These are phyloP conservation scores for Talaromyces sp. DNA, from an alignment of 2,329 filamentous ascomycete species.

Conservation along the genomic window DNA sequence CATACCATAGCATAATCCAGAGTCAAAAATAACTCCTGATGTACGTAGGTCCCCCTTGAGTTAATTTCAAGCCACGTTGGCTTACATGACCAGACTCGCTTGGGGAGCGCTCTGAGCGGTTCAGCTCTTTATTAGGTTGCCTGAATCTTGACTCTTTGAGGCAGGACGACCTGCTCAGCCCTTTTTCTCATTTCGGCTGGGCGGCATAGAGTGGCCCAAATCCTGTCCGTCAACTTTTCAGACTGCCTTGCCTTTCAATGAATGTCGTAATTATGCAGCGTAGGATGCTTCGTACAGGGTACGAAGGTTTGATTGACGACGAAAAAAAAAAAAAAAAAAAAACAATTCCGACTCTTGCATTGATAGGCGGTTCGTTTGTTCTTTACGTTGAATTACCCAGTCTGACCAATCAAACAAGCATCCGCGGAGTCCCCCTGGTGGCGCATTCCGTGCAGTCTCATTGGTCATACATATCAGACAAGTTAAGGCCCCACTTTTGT, in stretches of 20 bases:
- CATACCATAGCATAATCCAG: neutral
- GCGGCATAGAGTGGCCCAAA: neutral
- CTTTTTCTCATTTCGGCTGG: neutral
- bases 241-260: neutral
- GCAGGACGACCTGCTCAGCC: neutral
- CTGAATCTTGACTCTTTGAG: neutral
- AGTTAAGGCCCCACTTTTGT: neutral
- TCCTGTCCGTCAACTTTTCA: neutral
- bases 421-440: neutral
- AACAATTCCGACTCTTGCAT: neutral
- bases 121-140: neutral
- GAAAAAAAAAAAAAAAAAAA: too few species aligned
- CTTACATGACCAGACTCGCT: slow-evolving; percentile 9
- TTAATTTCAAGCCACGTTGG: neutral
- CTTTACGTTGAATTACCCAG: neutral
- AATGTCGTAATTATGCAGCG: too few species aligned
- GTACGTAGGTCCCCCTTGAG: neutral
- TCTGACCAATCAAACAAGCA: neutral
- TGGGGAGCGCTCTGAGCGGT: slow-evolving; percentile 10
- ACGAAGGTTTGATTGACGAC: too few species aligned
- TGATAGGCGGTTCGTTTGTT: too few species aligned
- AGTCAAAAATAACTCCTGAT: neutral
- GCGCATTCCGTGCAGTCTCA: neutral
- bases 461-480: neutral
- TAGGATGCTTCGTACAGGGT: neutral